phyloP scores from a whole-genome alignment of 2,329 filamentous ascomycete species.

The Hypomyces rosellus region DNA sequence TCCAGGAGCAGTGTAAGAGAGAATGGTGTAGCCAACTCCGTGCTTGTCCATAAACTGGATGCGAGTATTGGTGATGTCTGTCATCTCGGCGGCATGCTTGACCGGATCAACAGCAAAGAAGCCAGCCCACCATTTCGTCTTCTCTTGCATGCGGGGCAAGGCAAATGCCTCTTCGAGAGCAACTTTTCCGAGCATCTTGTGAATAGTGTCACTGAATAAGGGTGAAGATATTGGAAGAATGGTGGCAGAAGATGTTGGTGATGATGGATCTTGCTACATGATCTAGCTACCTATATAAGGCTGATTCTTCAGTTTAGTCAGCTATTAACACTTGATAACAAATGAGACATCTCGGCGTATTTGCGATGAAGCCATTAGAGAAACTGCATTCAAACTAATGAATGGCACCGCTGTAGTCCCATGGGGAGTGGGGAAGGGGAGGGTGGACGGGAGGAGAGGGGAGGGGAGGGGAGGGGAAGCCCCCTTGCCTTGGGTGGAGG shows the following conservation, averaged over 20 bases:
- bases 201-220: not conserved
- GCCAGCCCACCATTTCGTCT: slow-evolving; percentile 54
- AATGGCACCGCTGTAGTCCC: not conserved
- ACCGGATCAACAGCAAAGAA: slow-evolving; percentile 54
- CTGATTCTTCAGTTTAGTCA: not conserved
- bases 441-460: no score
- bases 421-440: no score
- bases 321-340: not conserved
- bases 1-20: slow-evolving; percentile 44
- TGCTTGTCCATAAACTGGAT: slow-evolving; percentile 39
- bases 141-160: slow-evolving; percentile 51
- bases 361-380: no score
- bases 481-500: no score
- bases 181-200: slow-evolving; percentile 51
- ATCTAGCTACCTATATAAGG: not conserved
- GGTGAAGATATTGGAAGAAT: not conserved
- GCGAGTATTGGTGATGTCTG: slow-evolving; percentile 34
- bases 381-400: not conserved
- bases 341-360: no score
- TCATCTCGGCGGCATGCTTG: slow-evolving; percentile 50
- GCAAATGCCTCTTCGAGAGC: slow-evolving; percentile 57
- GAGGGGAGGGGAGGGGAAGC: no score
- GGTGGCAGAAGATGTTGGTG: not conserved
- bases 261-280: not conserved
- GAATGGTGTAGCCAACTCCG: slow-evolving; percentile 42